These are phyloP conservation scores for Mycosarcoma mackinlayi DNA, from an alignment of 1,284 basidiomycete genomes.

Conservation along the genomic window DNA sequence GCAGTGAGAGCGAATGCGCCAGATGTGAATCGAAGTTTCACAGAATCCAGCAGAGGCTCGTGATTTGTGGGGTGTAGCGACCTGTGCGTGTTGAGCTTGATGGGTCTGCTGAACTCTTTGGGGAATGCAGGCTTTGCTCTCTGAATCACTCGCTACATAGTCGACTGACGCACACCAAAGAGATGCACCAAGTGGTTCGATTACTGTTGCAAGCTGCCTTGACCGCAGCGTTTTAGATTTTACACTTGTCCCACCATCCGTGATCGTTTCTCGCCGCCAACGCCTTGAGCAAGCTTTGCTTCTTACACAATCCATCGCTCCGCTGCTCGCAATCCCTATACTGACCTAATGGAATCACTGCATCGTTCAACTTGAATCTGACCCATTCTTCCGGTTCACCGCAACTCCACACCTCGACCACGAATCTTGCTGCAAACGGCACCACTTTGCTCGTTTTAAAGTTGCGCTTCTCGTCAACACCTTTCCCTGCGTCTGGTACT, in stretches of 20 bases:
- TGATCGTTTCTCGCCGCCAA: conserved; percentile 43
- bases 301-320: conserved; percentile 57
- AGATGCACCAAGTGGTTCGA: too few species aligned
- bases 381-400: conserved; percentile 5
- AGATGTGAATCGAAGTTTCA: too few species aligned
- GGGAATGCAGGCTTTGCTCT: too few species aligned
- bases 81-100: too few species aligned
- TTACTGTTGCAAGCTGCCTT: too few species aligned
- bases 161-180: too few species aligned
- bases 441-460: conserved; percentile 56
- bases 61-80: too few species aligned
- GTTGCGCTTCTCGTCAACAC: conserved; percentile 20
- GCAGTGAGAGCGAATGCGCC: not conserved
- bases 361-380: conserved; percentile 57
- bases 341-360: conserved; percentile 57
- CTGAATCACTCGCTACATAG: too few species aligned
- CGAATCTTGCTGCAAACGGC: conserved; percentile 61
- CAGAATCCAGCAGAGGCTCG: too few species aligned
- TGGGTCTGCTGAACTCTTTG: too few species aligned
- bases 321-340: conserved; percentile 43
- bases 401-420: conserved; percentile 59
- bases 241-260: conserved; percentile 48
- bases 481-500: conserved; percentile 25
- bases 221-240: conserved; percentile 4
- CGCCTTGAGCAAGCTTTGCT: conserved; percentile 41